phyloP scores from a whole-genome alignment of 176 grass and related monocot species.

The Puya raimondii region DNA sequence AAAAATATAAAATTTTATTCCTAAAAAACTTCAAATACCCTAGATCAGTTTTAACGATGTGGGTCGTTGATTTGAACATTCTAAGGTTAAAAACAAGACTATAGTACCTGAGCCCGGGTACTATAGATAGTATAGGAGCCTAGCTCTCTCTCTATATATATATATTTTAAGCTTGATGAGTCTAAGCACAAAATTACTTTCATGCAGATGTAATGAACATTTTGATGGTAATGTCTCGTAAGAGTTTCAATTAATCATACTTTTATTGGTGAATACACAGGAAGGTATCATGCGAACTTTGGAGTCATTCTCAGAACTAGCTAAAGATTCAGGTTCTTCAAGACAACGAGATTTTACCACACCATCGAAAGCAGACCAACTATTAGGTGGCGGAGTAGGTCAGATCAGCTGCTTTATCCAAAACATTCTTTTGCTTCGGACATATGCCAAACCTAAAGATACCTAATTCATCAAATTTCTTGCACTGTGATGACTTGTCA shows the following conservation, averaged over 20 bases:
- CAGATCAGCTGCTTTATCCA: conserved; percentile 10
- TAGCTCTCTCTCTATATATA: no score
- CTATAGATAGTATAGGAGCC: no score
- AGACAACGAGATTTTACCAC: conserved; percentile 26
- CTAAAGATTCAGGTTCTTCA: conserved; percentile 32
- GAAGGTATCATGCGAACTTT: conserved; percentile 54
- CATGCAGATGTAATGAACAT: neutral
- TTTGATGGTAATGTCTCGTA: neutral
- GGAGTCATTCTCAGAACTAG: conserved; percentile 48
- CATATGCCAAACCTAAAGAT: neutral
- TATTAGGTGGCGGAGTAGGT: conserved; percentile 87
- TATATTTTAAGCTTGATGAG: neutral
- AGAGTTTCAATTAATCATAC: neutral
- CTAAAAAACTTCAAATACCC: no score
- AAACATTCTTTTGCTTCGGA: conserved; percentile 12
- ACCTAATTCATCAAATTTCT: neutral
- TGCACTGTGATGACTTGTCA: neutral
- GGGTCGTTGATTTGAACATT: no score
- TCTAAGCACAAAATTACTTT: neutral
- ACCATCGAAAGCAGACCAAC: conserved; percentile 54
- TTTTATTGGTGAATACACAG: conserved; percentile 37
- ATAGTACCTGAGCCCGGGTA: no score
- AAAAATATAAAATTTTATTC: no score
- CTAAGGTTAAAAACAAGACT: no score
- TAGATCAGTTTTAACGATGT: no score